Percentiles rank a stretch among this genome's conserved stretches.
phyloP scores from a whole-genome alignment of 179 eudicot species.

The Carnegiea gigantea region DNA sequence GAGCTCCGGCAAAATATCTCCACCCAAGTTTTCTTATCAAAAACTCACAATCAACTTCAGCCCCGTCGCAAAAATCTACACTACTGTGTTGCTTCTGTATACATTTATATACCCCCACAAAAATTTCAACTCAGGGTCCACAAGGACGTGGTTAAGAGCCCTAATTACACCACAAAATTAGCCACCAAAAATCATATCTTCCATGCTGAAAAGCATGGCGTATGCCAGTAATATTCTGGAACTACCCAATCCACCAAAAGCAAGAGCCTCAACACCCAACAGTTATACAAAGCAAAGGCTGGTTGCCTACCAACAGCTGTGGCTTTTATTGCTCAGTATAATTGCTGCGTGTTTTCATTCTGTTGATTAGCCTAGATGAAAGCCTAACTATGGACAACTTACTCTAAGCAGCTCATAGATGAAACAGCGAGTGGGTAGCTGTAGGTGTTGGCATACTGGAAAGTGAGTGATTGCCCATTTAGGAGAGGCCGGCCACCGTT shows the following conservation, averaged over 20 bases:
- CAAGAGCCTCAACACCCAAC: background rate
- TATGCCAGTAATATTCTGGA: background rate
- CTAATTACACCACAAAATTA: slow-evolving; percentile 1
- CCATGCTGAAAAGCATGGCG: background rate
- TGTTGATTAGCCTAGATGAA: background rate
- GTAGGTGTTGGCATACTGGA: slow-evolving; percentile 28
- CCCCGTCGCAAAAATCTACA: background rate
- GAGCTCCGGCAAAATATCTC: background rate
- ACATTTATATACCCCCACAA: slow-evolving; percentile 12
- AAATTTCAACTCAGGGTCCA: background rate
- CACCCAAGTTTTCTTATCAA: background rate
- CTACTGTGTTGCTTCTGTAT: slow-evolving; percentile 2
- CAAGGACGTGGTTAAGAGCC: background rate
- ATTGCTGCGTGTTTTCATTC: background rate
- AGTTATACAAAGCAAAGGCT: background rate
- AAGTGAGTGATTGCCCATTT: slow-evolving; percentile 18
- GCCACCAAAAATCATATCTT: slow-evolving; percentile 3
- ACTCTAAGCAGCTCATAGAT: slow-evolving; percentile 13
- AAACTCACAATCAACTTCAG: background rate
- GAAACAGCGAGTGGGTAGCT: slow-evolving; percentile 24
- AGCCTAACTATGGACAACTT: slow-evolving; percentile 1
- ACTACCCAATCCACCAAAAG: background rate
- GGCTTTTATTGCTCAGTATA: background rate
- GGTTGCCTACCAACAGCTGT: background rate
- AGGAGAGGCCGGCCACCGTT: slow-evolving; percentile 22